These are phyloP conservation scores for Breynia disticha DNA, from an alignment of 441 rosid genomes.

Conservation along the genomic window DNA sequence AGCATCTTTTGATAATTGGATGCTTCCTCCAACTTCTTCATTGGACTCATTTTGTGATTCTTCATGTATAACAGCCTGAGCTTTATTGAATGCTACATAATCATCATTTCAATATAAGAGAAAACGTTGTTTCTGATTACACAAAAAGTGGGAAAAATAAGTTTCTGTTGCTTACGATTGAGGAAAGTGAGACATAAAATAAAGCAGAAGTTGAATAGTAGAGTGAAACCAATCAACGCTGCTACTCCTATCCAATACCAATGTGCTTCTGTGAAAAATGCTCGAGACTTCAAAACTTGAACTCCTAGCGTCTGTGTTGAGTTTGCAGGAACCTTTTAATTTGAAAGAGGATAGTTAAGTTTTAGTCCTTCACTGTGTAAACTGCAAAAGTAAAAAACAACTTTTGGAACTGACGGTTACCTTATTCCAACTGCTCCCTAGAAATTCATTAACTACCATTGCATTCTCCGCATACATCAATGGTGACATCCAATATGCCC, in stretches of 20 bases:
- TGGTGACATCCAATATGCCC: constrained; percentile 71
- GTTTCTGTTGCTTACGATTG: constrained; percentile 26
- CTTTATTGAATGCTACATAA: constrained; percentile 41
- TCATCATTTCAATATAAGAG: not conserved
- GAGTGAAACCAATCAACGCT: constrained; percentile 31
- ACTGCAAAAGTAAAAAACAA: not conserved
- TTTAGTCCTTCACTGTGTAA: not conserved
- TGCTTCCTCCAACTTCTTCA: constrained; percentile 13
- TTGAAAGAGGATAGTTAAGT: not conserved
- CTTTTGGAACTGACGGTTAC: constrained; percentile 19
- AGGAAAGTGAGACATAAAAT: constrained; percentile 37
- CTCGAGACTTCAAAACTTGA: constrained; percentile 35
- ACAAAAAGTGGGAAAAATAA: not conserved
- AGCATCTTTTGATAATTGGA: not conserved
- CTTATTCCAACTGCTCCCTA: constrained; percentile 50
- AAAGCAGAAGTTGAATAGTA: constrained; percentile 36
- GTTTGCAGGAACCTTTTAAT: constrained; percentile 15
- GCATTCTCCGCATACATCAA: constrained; percentile 70
- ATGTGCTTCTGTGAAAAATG: constrained; percentile 26
- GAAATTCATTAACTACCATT: constrained; percentile 53
- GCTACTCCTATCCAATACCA: constrained; percentile 64
- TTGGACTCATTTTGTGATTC: constrained; percentile 12
- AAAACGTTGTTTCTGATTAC: not conserved
- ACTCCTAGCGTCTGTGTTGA: constrained; percentile 33
- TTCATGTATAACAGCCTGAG: constrained; percentile 34